Base-by-base conservation (phyloP, 1,139 yeast genomes). In the Lodderomyces pseudojiufengensis region DNA sequence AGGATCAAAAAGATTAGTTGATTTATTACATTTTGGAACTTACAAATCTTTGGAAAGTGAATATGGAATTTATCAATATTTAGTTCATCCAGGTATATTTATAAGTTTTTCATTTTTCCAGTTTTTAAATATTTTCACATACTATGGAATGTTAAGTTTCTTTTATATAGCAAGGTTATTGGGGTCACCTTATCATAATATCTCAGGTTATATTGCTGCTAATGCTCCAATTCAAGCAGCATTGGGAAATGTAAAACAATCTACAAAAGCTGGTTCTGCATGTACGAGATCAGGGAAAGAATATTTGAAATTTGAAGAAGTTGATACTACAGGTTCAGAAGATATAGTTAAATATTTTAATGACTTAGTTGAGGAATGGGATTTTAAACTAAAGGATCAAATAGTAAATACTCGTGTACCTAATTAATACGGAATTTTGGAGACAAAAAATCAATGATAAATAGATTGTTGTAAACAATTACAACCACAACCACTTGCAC, bases 401-500 rank as follows among this genome's bases (percentile, higher is more conserved):
- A 82, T 88, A 18, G 70, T 73, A 2, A 70, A 73, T 40, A 76
- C 85, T 7, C 58, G 73, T 21, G 51, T 57, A 35, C 58, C 56
- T 8, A 55, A 37, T 32, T 25, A 13, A 15, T 28, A 16, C 10
- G n/a, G n/a, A n/a, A 23, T 18, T 31, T 21, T 29, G n/a, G n/a
- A n/a, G n/a, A n/a, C n/a, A n/a, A n/a, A n/a, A n/a, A n/a, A n/a
- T n/a, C 22, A 29, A 20, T 24, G 7, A 29, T 36, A 29, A 13
- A 25, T 14, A 28, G 42, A 36, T 40, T 52, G 44, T 44, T 63
- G 60, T 34, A 80, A 56, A 57, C 96, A 87, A 8, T 57, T 48
- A 52, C 97, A 90, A 0, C 96, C 96, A 61, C 97, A 90, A 0
- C 97, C 97, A 41, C 87, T 76, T 0, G 95, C 83, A 57, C 97